Conservation (phyloP, 75 land plant genomes). For the Pseudotsuga menziesii region DNA sequence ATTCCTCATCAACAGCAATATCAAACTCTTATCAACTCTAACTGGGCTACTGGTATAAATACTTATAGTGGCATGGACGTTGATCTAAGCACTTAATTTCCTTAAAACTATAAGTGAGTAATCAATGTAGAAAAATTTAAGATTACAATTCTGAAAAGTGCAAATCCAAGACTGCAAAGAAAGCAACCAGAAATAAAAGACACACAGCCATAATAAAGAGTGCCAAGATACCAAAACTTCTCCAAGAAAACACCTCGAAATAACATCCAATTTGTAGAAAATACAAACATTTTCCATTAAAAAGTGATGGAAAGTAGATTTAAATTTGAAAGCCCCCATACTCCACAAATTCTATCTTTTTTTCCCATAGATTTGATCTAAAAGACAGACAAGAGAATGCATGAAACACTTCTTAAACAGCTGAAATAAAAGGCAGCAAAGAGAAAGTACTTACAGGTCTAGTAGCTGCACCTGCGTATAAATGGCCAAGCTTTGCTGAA, state of each 20-base stretch:
- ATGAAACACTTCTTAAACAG: neutral
- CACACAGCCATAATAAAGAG: neutral
- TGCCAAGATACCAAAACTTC: neutral
- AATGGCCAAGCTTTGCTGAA: conserved; percentile 74
- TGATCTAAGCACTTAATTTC: neutral
- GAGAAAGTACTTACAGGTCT: conserved; percentile 43
- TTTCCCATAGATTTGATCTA: neutral
- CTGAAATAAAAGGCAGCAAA: neutral
- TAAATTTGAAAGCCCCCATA: neutral
- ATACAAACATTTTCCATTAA: neutral
- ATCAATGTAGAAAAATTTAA: neutral
- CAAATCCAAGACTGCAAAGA: neutral
- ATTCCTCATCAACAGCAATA: no score
- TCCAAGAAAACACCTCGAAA: neutral
- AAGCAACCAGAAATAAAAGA: no score
- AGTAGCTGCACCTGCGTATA: conserved; percentile 81
- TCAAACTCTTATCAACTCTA: no score
- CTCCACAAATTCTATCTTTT: neutral
- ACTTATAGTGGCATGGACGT: neutral
- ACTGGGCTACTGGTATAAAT: neutral
- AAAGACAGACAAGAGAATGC: neutral
- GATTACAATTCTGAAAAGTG: neutral
- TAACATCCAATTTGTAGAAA: neutral
- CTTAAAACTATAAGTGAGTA: neutral
- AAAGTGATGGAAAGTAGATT: neutral